Conservation (phyloP, 2,329 filamentous ascomycete genomes). For the Metarhizium guizhouense region DNA sequence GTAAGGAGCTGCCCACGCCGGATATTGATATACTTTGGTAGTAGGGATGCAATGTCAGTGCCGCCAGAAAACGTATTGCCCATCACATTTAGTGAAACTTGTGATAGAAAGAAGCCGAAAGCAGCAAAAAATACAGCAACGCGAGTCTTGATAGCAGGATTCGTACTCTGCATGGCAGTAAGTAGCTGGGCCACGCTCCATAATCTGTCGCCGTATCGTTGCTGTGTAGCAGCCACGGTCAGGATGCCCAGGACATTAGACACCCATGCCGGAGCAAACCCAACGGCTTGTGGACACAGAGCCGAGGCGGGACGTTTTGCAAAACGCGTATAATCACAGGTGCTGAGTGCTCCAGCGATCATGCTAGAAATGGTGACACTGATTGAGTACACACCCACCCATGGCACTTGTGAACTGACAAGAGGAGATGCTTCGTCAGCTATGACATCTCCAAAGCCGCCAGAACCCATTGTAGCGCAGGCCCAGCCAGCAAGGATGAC, state of each 20-base stretch:
- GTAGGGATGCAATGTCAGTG: constrained; percentile 42
- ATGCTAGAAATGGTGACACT: constrained; percentile 1
- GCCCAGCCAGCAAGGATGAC: constrained; percentile 28
- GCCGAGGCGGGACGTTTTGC: neutral
- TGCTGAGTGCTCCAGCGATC: neutral
- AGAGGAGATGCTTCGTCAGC: neutral
- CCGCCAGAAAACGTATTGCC: constrained; percentile 28
- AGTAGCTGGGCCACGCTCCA: constrained; percentile 3
- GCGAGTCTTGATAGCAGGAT: constrained; percentile 6
- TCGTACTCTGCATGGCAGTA: constrained; percentile 1
- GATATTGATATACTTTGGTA: constrained; percentile 44
- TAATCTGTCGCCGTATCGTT: constrained; percentile 1
- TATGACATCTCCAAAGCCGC: constrained; percentile 12
- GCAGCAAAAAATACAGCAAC: constrained; percentile 11
- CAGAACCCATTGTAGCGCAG: constrained; percentile 20
- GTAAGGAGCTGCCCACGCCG: constrained; percentile 39
- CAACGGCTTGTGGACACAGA: constrained; percentile 1
- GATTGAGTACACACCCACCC: constrained; percentile 1
- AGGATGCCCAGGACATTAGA: constrained; percentile 2
- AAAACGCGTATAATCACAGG: constrained; percentile 3
- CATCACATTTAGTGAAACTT: constrained; percentile 11
- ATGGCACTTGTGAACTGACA: neutral
- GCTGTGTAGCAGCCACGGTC: constrained; percentile 4
- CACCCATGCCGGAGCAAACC: neutral
- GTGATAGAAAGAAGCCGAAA: constrained; percentile 9